Percentiles rank a stretch among this genome's conserved stretches.
Evolutionary conservation across 2,329 filamentous ascomycete genomes (phyloP).

Genomic region (Botryotinia convoluta): DNA sequence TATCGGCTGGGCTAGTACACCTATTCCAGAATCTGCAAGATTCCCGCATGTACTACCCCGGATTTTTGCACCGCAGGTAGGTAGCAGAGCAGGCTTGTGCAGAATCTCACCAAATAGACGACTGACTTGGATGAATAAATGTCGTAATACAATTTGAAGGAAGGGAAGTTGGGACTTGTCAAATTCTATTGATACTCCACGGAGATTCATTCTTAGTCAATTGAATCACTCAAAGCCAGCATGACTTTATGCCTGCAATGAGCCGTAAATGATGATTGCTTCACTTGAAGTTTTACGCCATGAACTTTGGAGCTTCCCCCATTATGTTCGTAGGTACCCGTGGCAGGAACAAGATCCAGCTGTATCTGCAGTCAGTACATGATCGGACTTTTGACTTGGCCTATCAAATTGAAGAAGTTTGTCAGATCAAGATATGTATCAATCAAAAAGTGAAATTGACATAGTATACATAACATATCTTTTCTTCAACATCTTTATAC

Average conservation of each 20-base stretch:
- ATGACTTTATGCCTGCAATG: constrained; percentile 17
- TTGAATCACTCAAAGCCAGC: constrained; percentile 10
- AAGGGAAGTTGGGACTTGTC: constrained; percentile 2
- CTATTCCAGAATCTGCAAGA: constrained; percentile 25
- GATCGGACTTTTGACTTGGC: neutral
- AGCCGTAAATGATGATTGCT: constrained; percentile 17
- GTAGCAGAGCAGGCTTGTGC: constrained; percentile 22
- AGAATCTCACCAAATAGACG: constrained; percentile 23
- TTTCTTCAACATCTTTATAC: neutral
- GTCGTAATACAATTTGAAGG: neutral
- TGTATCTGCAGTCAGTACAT: constrained; percentile 7
- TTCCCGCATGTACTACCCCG: constrained; percentile 23
- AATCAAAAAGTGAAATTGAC: neutral
- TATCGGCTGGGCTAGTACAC: constrained; percentile 6
- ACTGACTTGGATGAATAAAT: constrained; percentile 11
- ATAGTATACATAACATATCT: neutral
- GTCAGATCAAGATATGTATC: neutral
- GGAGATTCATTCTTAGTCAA: constrained; percentile 5
- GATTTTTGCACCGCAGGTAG: constrained; percentile 19
- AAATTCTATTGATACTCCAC: neutral
- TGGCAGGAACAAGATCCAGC: constrained; percentile 1
- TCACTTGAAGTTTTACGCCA: constrained; percentile 18
- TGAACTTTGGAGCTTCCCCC: constrained; percentile 6
- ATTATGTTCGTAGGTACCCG: neutral
- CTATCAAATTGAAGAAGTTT: neutral